Base-by-base conservation (phyloP, 495 filamentous ascomycete species). In the Xylaria curta region DNA sequence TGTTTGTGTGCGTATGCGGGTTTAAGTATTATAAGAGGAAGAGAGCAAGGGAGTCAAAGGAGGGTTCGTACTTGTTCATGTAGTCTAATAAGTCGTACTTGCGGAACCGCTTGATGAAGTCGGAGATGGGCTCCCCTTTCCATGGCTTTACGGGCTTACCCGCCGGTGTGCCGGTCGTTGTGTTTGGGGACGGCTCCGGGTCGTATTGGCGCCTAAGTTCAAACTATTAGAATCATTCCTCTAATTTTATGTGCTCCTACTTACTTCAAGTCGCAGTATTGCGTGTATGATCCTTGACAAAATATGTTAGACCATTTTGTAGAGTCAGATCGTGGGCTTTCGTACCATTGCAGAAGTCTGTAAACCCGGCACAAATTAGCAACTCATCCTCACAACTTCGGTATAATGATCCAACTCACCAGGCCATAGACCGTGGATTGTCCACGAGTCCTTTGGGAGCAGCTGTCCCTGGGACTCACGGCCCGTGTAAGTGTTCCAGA, bases 391-490 rank as follows among this genome's bases (percentile, higher is more conserved):
- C 2, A 40, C 38, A 40, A 40, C 38, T 0, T 47, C 1, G n/a
- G 6, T 15, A 31, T 2, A 12, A 31, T 31, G 42, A 8, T 31
- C 10, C 79, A 10, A 47, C 69, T 58, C 33, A 71, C 69, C 69
- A 38, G 85, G 85, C 86, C 86, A 88, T 4, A 88, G 78, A 6
- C 86, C 85, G 73, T 88, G 86, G 26, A 88, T 76, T 7, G 82
- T 85, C 81, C 82, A 88, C 3, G 80, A 74, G 51, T 84, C 68
- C 49, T 75, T 59, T 15, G 86, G 86, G 10, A 85, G 79, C 10
- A 85, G 71, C 73, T 88, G 86, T 24, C 84, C 84, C 60, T 82
- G 9, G 9, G 73, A 60, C 74, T 88, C 86, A 54, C 82, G 78
- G 2, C 85, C 85, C 1, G 86, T 87, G 69, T 86, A 85, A 3